These are phyloP conservation scores for Neofusicoccum umdonicola DNA, from an alignment of 2,329 filamentous ascomycete genomes.

Conservation along the genomic window DNA sequence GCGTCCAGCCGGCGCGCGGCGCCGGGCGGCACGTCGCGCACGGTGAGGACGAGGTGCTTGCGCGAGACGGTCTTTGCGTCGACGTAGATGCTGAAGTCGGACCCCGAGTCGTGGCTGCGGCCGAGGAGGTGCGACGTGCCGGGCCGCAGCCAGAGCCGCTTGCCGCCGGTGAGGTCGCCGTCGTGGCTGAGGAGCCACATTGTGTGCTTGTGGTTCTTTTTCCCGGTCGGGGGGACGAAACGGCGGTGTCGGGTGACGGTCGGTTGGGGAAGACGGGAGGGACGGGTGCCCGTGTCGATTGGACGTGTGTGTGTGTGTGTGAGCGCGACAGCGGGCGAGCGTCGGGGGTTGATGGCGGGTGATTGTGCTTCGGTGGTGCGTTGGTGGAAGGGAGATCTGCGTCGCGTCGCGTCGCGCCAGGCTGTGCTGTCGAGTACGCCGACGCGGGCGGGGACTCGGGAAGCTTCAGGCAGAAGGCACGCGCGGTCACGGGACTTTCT, in stretches of 20 bases:
- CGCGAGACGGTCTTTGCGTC: conserved; percentile 81
- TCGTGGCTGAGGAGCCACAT: conserved; percentile 59
- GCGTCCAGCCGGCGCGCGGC: conserved; percentile 50
- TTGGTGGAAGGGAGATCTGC: background rate
- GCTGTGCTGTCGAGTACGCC: background rate
- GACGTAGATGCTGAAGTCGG: conserved; percentile 48
- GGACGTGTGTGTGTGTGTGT: background rate
- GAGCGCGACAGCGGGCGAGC: background rate
- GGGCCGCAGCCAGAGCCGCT: conserved; percentile 78
- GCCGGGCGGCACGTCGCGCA: conserved; percentile 61
- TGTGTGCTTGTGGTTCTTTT: background rate
- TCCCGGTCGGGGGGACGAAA: no score
- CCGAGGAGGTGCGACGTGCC: conserved; percentile 85
- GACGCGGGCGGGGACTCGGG: background rate
- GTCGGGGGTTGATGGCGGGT: no score
- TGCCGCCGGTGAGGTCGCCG: conserved; percentile 57
- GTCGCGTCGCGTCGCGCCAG: no score
- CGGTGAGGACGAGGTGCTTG: conserved; percentile 77
- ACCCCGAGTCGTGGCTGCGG: conserved; percentile 56
- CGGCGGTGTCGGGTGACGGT: no score
- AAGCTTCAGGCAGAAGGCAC: conserved; percentile 9
- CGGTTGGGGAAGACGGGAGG: background rate
- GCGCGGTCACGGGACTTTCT: conserved; percentile 2
- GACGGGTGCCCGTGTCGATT: background rate
- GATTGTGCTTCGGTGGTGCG: background rate